Percentiles rank a stretch among this genome's conserved stretches.
These are phyloP conservation scores for Kluyveromyces nonfermentans DNA, from an alignment of 805 yeast species.

Conservation along the genomic window DNA sequence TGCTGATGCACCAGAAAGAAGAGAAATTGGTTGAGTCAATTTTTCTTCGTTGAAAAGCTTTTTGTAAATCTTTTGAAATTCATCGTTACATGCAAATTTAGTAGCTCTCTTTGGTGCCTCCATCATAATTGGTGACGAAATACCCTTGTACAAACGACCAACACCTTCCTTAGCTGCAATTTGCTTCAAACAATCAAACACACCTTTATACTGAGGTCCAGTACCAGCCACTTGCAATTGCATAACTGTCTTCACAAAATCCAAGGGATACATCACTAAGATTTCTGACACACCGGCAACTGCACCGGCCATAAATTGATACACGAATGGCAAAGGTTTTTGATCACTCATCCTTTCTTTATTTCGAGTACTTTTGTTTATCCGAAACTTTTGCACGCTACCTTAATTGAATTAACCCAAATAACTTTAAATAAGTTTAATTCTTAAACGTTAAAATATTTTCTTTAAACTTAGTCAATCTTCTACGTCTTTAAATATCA, in stretches of 20 bases:
- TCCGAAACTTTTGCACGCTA: background rate
- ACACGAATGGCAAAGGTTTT: conserved; percentile 71
- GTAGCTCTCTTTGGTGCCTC: conserved; percentile 99
- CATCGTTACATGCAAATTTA: conserved; percentile 96
- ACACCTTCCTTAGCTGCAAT: conserved; percentile 83
- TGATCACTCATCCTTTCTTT: conserved; percentile 7
- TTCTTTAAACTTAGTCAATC: no score
- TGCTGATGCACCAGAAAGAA: conserved; percentile 95
- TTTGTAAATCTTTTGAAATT: conserved; percentile 82
- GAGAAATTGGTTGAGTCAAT: conserved; percentile 74
- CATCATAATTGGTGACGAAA: conserved; percentile 93
- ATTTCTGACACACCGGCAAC: conserved; percentile 96
- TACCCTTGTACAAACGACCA: conserved; percentile 81
- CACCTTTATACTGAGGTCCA: conserved; percentile 58
- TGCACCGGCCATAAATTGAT: conserved; percentile 90
- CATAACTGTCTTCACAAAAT: conserved; percentile 93
- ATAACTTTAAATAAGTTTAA: no score
- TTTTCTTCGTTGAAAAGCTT: conserved; percentile 54
- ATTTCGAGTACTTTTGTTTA: background rate
- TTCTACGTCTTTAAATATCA: background rate
- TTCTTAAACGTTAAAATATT: no score
- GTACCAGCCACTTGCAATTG: conserved; percentile 61
- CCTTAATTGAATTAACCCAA: background rate
- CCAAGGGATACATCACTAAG: conserved; percentile 91
- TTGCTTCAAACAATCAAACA: conserved; percentile 73